These are phyloP conservation scores for Saccharomycopsis fermentans DNA, from an alignment of 805 yeast species.

Conservation along the genomic window DNA sequence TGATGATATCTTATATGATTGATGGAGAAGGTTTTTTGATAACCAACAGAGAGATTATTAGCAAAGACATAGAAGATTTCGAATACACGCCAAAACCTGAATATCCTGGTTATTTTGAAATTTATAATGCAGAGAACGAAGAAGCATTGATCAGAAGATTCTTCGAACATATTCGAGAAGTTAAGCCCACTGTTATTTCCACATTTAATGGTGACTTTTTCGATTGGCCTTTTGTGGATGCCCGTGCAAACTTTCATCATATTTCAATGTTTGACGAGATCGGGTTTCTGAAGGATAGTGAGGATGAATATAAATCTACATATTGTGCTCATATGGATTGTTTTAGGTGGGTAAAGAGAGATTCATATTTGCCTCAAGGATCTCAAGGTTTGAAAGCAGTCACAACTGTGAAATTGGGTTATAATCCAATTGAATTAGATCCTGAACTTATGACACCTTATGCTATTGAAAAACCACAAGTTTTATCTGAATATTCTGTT, in stretches of 20 bases:
- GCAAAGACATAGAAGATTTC: constrained; percentile 91
- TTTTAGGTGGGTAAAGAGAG: constrained; percentile 96
- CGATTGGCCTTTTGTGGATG: constrained; percentile 98
- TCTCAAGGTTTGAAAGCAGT: constrained; percentile 98
- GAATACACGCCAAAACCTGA: constrained; percentile 98
- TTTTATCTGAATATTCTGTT: constrained; percentile 90
- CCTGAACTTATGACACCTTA: constrained; percentile 98
- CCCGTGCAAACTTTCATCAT: constrained; percentile 75
- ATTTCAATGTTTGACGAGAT: constrained; percentile 84
- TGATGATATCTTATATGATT: constrained; percentile 99
- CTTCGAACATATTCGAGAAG: constrained; percentile 84
- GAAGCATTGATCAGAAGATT: constrained; percentile 62
- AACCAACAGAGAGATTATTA: constrained; percentile 87
- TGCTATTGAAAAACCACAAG: constrained; percentile 88
- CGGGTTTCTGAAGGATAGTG: constrained; percentile 83
- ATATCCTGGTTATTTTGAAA: constrained; percentile 79
- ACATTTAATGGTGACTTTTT: constrained; percentile 98
- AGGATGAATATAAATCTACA: constrained; percentile 86
- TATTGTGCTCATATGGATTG: constrained; percentile 97
- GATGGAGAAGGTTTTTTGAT: constrained; percentile 94
- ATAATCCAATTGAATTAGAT: constrained; percentile 91
- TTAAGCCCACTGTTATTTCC: constrained; percentile 90
- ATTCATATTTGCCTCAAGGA: constrained; percentile 95
- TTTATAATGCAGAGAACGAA: constrained; percentile 86
- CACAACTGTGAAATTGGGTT: constrained; percentile 89